Conservation (phyloP, 495 filamentous ascomycete species). For the Astrocystis sublimbata region DNA sequence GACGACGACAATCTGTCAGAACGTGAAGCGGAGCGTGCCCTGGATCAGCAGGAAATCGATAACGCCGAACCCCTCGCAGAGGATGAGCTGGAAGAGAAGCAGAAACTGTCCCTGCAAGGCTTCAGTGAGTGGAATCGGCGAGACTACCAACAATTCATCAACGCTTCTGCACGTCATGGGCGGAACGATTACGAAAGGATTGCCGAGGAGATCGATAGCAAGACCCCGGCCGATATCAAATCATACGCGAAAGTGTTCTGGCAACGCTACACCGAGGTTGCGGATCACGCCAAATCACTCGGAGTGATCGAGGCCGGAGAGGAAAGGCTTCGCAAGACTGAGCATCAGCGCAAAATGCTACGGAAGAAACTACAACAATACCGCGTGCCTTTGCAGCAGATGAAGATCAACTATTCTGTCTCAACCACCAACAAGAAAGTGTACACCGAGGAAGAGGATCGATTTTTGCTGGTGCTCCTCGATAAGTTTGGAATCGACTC, state of each 20-base stretch:
- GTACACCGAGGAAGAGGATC: conserved; percentile 97
- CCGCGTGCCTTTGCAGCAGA: conserved; percentile 91
- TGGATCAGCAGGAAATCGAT: conserved; percentile 91
- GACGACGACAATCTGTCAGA: conserved; percentile 80
- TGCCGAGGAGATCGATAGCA: conserved; percentile 87
- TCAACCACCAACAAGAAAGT: conserved; percentile 99
- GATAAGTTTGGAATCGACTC: conserved; percentile 87
- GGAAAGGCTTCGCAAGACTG: conserved; percentile 80
- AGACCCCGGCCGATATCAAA: conserved; percentile 78
- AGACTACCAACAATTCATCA: conserved; percentile 98
- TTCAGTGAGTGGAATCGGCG: conserved; percentile 94
- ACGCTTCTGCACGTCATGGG: conserved; percentile 89
- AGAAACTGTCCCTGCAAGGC: conserved; percentile 73
- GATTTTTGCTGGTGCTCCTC: conserved; percentile 91
- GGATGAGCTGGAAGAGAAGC: conserved; percentile 83
- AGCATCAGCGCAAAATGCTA: conserved; percentile 92
- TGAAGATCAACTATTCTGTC: conserved; percentile 98
- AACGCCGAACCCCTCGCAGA: conserved; percentile 86
- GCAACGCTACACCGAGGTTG: conserved; percentile 84
- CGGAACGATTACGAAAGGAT: conserved; percentile 81
- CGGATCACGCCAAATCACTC: conserved; percentile 84
- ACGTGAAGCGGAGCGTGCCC: conserved; percentile 81
- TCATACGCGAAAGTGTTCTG: conserved; percentile 94
- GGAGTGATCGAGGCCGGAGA: conserved; percentile 88
- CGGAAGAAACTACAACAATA: conserved; percentile 94